These are phyloP conservation scores for Astrephomene gubernaculifera DNA, from an alignment of 139 green algal species.

Conservation along the genomic window DNA sequence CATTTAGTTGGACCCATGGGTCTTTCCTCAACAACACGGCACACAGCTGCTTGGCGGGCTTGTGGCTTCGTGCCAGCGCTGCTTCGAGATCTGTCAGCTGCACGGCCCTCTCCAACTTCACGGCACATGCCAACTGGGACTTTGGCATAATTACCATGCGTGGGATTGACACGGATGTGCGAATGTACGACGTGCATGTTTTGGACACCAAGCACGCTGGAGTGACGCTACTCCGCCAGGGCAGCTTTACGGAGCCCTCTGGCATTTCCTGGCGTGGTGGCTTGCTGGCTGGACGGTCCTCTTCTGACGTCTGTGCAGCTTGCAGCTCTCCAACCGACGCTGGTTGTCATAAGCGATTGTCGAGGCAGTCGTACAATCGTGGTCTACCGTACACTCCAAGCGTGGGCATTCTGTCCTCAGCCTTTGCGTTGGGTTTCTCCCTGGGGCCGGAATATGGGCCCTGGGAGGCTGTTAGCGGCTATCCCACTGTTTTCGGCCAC, in stretches of 20 bases:
- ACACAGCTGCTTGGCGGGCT: conserved; percentile 46
- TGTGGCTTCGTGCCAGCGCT: conserved; percentile 33
- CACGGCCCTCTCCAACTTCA: conserved; percentile 51
- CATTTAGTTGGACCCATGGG: not conserved
- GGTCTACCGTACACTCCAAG: not conserved
- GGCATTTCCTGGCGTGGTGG: conserved; percentile 37
- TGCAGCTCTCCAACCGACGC: conserved; percentile 31
- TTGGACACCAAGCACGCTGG: conserved; percentile 58
- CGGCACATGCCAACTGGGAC: conserved; percentile 66
- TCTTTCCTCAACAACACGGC: conserved; percentile 48
- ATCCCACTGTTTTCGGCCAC: conserved; percentile 52
- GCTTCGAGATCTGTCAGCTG: conserved; percentile 31
- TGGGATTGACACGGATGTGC: conserved; percentile 52
- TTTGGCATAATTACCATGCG: conserved; percentile 65
- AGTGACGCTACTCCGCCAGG: conserved; percentile 47
- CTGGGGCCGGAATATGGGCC: conserved; percentile 52
- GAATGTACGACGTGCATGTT: conserved; percentile 45
- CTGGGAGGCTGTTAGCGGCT: conserved; percentile 58
- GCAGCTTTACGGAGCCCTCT: not conserved
- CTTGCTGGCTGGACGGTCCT: conserved; percentile 15
- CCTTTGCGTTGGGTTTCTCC: conserved; percentile 62
- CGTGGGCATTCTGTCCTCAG: conserved; percentile 40
- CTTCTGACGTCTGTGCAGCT: conserved; percentile 41
- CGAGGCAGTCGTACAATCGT: conserved; percentile 54
- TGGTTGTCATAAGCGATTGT: conserved; percentile 54